Conservation (phyloP, 1,284 basidiomycete genomes). For the Malassezia pachydermatis region DNA sequence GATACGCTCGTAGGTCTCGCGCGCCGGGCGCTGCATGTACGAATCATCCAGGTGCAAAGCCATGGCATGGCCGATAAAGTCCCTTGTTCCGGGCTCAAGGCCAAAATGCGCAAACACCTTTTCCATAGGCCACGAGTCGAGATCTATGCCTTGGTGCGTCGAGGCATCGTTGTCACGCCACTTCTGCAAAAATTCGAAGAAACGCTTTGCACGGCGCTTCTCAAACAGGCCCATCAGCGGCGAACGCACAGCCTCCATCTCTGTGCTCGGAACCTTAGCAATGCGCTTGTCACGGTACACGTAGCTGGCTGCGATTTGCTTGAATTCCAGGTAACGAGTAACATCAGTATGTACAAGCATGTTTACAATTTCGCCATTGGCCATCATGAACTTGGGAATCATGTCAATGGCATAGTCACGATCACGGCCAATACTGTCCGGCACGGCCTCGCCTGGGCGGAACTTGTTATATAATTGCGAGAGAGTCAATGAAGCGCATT, state of each 20-base stretch:
- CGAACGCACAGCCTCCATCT: conserved; percentile 89
- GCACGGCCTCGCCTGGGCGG: conserved; percentile 52
- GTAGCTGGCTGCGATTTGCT: conserved; percentile 96
- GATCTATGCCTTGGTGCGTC: conserved; percentile 63
- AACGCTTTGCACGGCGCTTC: conserved; percentile 95
- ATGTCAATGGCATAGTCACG: conserved; percentile 47
- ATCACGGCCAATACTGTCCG: conserved; percentile 52
- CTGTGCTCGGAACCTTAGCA: conserved; percentile 94
- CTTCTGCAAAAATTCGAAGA: conserved; percentile 91
- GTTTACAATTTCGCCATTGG: conserved; percentile 91
- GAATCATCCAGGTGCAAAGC: conserved; percentile 94
- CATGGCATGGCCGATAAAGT: conserved; percentile 99
- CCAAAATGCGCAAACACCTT: conserved; percentile 87
- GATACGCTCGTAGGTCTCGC: conserved; percentile 85
- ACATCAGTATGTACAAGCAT: conserved; percentile 99
- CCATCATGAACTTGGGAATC: conserved; percentile 62
- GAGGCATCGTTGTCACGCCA: conserved; percentile 90
- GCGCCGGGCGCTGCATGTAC: conserved; percentile 83
- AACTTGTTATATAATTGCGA: conserved; percentile 98
- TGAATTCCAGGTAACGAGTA: conserved; percentile 97
- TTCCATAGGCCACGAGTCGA: conserved; percentile 42
- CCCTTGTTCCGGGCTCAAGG: conserved; percentile 90
- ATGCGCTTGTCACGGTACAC: conserved; percentile 95
- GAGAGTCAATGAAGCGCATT: conserved; percentile 91
- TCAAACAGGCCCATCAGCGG: conserved; percentile 97